A percentile compares a stretch with the other conserved stretches of the same genome.
Evolutionary conservation across 2,329 filamentous ascomycete species (phyloP).

Genomic region (Colletotrichum orbiculare): DNA sequence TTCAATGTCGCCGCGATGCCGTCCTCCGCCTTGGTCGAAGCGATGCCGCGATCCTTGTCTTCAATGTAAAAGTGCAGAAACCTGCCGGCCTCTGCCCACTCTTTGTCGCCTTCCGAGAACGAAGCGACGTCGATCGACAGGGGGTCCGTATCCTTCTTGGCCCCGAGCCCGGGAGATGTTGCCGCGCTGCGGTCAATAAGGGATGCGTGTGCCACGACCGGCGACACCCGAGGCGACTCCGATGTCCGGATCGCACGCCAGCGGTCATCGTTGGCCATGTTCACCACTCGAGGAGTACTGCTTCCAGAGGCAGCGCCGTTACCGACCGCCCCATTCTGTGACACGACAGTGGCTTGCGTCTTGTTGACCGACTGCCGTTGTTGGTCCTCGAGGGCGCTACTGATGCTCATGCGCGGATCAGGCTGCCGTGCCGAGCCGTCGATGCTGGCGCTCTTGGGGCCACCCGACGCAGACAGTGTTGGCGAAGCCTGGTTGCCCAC

Average conservation of each 20-base stretch:
- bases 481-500: conserved; percentile 16
- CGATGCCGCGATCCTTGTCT: conserved; percentile 24
- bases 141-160: conserved; percentile 8
- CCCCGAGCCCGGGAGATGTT: conserved; percentile 11
- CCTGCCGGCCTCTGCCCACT: conserved; percentile 17
- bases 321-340: background rate
- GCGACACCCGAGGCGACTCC: conserved; percentile 23
- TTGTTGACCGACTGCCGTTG: background rate
- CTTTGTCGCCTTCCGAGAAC: conserved; percentile 25
- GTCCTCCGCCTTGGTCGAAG: conserved; percentile 4
- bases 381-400: conserved; percentile 18
- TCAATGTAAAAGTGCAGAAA: conserved; percentile 21
- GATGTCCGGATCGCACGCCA: conserved; percentile 32
- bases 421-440: conserved; percentile 20
- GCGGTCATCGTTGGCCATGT: conserved; percentile 19
- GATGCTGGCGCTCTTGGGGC: conserved; percentile 5
- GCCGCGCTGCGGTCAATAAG: conserved; percentile 21
- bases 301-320: conserved; percentile 17
- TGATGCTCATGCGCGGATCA: conserved; percentile 33
- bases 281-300: conserved; percentile 25
- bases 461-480: background rate
- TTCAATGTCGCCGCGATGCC: conserved; percentile 27
- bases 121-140: conserved; percentile 24
- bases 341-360: background rate
- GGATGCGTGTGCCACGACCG: conserved; percentile 2